These are phyloP conservation scores for Ananas comosus DNA, from an alignment of 176 grass and related monocot species.

Conservation along the genomic window DNA sequence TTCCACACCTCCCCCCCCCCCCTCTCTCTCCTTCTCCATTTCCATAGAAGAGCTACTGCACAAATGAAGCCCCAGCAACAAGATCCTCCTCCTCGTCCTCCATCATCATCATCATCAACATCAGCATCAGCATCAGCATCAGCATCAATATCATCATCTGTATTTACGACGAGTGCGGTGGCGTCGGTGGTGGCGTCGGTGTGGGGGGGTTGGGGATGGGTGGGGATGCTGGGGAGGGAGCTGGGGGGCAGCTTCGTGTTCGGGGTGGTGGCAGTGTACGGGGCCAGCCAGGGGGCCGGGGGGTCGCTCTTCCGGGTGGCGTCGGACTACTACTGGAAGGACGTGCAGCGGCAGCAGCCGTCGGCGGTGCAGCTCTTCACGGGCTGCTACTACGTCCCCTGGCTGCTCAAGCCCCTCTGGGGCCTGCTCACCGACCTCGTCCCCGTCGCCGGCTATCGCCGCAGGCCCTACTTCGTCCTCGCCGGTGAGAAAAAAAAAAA, in stretches of 20 bases:
- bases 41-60: no score
- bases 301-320: slow-evolving; percentile 63
- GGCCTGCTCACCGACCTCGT: slow-evolving; percentile 79
- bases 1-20: no score
- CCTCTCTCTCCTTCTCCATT: no score
- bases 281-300: slow-evolving; percentile 67
- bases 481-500: slow-evolving; percentile 31
- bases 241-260: slow-evolving; percentile 62
- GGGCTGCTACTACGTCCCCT: slow-evolving; percentile 63
- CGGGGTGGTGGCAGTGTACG: slow-evolving; percentile 76
- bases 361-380: slow-evolving; percentile 70
- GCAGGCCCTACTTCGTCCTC: slow-evolving; percentile 78
- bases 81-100: no score
- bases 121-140: no score
- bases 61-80: no score
- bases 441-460: slow-evolving; percentile 64
- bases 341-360: slow-evolving; percentile 72
- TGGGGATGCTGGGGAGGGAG: slow-evolving; percentile 75
- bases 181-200: no score
- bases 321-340: slow-evolving; percentile 95
- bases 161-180: no score
- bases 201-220: slow-evolving; percentile 22
- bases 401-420: slow-evolving; percentile 87
- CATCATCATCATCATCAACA: no score
- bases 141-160: no score